Base-by-base conservation (phyloP, 306 rosid genomes). In the Citrullus colocynthis region DNA sequence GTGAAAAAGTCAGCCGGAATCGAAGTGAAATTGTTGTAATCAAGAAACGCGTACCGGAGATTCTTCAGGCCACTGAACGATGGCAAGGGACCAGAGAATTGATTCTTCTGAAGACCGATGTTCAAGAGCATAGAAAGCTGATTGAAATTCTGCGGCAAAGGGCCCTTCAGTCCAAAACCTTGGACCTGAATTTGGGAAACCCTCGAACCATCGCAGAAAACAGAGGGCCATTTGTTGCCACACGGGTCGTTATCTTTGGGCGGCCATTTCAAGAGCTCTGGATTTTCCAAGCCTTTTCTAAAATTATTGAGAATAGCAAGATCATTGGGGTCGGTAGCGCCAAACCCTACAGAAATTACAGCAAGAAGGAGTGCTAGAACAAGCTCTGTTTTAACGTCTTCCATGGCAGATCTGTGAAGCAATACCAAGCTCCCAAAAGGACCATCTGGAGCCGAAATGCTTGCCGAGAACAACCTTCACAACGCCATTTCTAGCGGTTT, bases 131-230 rank as follows among this genome's bases (percentile, higher is more conserved):
- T 76, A 7, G 86, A 39, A 11, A 96, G 98, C 79, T 84, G 79
- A 88, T 91, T 91, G 55, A 96, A 81, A 76, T 83, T 88, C 64
- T 56, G 79, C 0, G 99, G 97, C 21, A 96, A 79, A 62, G 93
- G 91, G 10, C 99, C 99, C 1, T 71, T 79, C 60, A 96, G 82
- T 56, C 85, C 91, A 7, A 92, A 9, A 6, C 81, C 74, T 80
- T 91, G 91, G 8, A 92, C 87, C 75, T 96, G 97, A 91, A 96
- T 91, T 86, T 96, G 99, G 17, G 86, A 10, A 18, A 86, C 93
- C 24, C 93, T 84, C 67, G 64, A 12, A 1, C 80, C 91, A 2
- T 74, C n/a, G 69, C 99, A 96, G 84, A 45, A 82, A n/a, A 96
- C 84, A 78, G 78, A 85, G 10, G 80, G 61, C 99, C 99, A 96